Conservation (phyloP, 2,329 filamentous ascomycete species). For the Erysiphe pulchra region DNA sequence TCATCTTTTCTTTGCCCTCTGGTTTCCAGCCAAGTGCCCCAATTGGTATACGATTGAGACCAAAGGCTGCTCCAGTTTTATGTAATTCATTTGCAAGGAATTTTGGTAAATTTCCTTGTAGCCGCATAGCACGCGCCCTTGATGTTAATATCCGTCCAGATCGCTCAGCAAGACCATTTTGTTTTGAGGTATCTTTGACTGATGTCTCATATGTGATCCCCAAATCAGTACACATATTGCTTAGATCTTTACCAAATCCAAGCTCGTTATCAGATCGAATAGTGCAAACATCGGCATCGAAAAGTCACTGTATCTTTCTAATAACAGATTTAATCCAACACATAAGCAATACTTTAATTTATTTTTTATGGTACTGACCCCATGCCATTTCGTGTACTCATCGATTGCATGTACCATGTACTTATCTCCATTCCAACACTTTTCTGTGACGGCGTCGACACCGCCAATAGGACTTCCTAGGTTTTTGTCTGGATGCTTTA, state of each 20-base stretch:
- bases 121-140: neutral
- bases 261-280: neutral
- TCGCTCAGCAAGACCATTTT: slow-evolving; percentile 1
- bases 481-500: too few species aligned
- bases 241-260: neutral
- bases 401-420: neutral
- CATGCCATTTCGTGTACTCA: neutral
- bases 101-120: neutral
- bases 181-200: neutral
- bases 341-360: neutral
- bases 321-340: neutral
- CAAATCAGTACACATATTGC: neutral
- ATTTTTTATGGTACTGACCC: neutral
- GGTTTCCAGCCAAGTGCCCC: neutral
- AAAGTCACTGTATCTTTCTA: neutral
- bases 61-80: neutral
- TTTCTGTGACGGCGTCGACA: neutral
- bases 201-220: neutral
- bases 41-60: neutral
- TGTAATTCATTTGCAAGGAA: neutral
- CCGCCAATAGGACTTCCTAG: too few species aligned
- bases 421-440: neutral
- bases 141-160: neutral
- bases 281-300: neutral
- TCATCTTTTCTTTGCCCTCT: too few species aligned